Percentiles rank a stretch among this genome's conserved stretches.
phyloP scores from a whole-genome alignment of 2,329 filamentous ascomycete species.

The Aspergillus sp. region DNA sequence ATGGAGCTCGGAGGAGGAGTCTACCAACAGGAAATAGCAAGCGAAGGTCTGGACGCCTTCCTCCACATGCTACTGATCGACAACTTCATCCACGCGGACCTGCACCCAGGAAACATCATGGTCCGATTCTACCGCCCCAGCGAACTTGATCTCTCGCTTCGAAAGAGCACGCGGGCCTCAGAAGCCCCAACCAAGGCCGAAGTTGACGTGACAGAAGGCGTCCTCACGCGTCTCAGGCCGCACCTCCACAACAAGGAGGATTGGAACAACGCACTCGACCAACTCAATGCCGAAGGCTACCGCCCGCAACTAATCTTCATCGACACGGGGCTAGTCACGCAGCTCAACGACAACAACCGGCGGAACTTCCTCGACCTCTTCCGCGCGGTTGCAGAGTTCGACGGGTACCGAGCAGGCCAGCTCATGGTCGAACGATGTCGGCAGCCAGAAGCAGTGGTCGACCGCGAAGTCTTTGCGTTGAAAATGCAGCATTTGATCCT shows the following conservation, averaged over 20 bases:
- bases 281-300: constrained; percentile 80
- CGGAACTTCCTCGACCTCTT: constrained; percentile 92
- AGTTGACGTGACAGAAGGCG: constrained; percentile 76
- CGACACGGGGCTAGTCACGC: constrained; percentile 89
- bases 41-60: constrained; percentile 92
- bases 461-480: constrained; percentile 82
- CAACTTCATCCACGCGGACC: constrained; percentile 93
- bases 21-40: constrained; percentile 88
- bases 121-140: constrained; percentile 90
- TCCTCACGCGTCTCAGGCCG: constrained; percentile 70
- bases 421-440: constrained; percentile 94
- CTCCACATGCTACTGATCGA: constrained; percentile 93
- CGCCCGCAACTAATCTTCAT: constrained; percentile 94
- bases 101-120: constrained; percentile 99
- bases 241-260: constrained; percentile 57
- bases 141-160: constrained; percentile 56
- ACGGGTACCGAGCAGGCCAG: constrained; percentile 88
- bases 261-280: constrained; percentile 66
- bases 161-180: constrained; percentile 34
- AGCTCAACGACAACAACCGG: constrained; percentile 79
- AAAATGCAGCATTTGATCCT: constrained; percentile 96
- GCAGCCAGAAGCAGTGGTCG: constrained; percentile 81
- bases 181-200: constrained; percentile 43
- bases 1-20: constrained; percentile 84
- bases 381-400: constrained; percentile 90